Base-by-base conservation (phyloP, 2,329 filamentous ascomycete species). In the Colletotrichum sp. region DNA sequence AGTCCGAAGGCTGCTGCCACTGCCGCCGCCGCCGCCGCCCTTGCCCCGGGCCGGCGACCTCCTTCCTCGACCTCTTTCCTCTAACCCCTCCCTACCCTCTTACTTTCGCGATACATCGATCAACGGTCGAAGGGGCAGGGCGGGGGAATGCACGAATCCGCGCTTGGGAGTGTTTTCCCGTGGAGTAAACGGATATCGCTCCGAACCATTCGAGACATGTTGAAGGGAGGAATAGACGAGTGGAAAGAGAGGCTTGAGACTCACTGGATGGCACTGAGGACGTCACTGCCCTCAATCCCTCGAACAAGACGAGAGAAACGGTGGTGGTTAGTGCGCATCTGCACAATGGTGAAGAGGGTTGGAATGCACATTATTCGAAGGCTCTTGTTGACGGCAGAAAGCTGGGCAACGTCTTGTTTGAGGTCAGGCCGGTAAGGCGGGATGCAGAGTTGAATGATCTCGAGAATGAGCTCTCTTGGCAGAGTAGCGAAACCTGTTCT, bases 61-160 rank as follows among this genome's bases (percentile, higher is more conserved):
- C 34, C 34, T 16, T 16, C 34, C 34, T n/a, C n/a, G n/a, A n/a
- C n/a, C n/a, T n/a, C n/a, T n/a, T n/a, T n/a, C n/a, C n/a, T n/a
- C n/a, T n/a, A n/a, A n/a, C n/a, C n/a, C n/a, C n/a, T n/a, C n/a
- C n/a, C n/a, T n/a, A 36, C 34, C 34, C 34, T 36, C 34, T 36
- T 36, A 2, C 3, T 15, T 36, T 36, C 34, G 34, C 34, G 34
- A 36, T 36, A 15, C 34, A 7, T 36, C 34, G 15, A 16, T 36
- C 34, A 36, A 36, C 8, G 1, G 34, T 1, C 34, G 1, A 36
- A 36, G 34, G 6, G 34, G 7, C 34, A 15, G 13, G 1, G 34
- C 34, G 34, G 1, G 34, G 34, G 1, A 0, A 1, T 36, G 13
- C 1, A 36, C 13, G 34, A 1, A 16, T 36, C 34, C 3, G 34